Evolutionary conservation across 2,329 filamentous ascomycete genomes (phyloP).

Genomic region (Sporothrix brasiliensis): DNA sequence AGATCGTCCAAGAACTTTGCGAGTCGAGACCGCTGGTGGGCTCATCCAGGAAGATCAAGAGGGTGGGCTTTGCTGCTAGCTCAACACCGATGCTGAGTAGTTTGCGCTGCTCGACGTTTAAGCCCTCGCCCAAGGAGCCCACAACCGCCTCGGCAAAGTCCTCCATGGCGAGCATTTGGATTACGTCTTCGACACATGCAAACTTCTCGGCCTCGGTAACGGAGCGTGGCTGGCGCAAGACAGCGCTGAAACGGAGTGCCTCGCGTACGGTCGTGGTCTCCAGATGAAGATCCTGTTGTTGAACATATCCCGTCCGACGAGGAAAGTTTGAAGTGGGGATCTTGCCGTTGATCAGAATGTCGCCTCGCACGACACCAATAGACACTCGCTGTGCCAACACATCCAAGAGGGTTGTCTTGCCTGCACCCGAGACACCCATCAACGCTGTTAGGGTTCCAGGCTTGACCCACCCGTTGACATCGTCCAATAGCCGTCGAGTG

Average conservation of each 20-base stretch:
- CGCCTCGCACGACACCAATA: conserved; percentile 86
- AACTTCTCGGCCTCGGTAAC: conserved; percentile 75
- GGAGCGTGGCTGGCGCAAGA: conserved; percentile 78
- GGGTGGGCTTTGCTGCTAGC: conserved; percentile 80
- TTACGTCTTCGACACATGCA: conserved; percentile 86
- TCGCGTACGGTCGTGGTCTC: conserved; percentile 85
- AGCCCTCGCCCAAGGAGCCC: conserved; percentile 64
- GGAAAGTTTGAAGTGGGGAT: conserved; percentile 81
- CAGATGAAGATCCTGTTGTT: conserved; percentile 89
- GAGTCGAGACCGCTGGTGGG: conserved; percentile 65
- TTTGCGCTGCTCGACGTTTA: conserved; percentile 71
- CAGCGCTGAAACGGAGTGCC: conserved; percentile 80
- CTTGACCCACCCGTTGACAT: conserved; percentile 92
- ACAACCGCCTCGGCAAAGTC: conserved; percentile 88
- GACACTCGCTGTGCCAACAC: conserved; percentile 82
- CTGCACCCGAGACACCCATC: conserved; percentile 89
- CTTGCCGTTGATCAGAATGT: conserved; percentile 70
- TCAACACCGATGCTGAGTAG: conserved; percentile 89
- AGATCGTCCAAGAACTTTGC: conserved; percentile 66
- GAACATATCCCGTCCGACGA: conserved; percentile 87
- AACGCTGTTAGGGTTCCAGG: conserved; percentile 86
- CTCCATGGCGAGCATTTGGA: conserved; percentile 87
- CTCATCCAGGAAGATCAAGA: conserved; percentile 64
- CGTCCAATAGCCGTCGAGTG: conserved; percentile 73
- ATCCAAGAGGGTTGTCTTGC: conserved; percentile 89